These are phyloP conservation scores for Pseudogymnoascus sp. DNA, from an alignment of 2,329 filamentous ascomycete species.

Conservation along the genomic window DNA sequence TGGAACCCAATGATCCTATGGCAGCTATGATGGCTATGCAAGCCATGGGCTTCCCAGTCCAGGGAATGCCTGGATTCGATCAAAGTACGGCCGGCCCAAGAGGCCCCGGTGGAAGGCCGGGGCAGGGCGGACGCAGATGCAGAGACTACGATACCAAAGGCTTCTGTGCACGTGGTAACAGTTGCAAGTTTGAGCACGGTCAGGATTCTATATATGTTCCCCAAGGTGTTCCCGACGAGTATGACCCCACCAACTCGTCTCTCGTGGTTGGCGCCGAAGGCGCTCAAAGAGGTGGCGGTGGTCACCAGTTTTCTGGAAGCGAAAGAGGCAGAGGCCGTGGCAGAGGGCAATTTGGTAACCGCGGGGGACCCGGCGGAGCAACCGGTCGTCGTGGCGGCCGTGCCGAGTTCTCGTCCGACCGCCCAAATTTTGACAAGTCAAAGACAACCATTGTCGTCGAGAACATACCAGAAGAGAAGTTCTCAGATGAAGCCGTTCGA, in stretches of 20 bases:
- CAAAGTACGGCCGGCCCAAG: conserved; percentile 20
- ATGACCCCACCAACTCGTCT: conserved; percentile 50
- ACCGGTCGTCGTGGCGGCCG: conserved; percentile 23
- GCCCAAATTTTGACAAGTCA: conserved; percentile 52
- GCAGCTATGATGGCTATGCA: conserved; percentile 56
- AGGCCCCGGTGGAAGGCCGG: conserved; percentile 14
- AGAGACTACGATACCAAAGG: conserved; percentile 67
- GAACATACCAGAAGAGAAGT: conserved; percentile 65
- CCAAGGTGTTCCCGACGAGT: conserved; percentile 38
- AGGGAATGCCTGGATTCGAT: conserved; percentile 34
- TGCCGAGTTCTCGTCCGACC: conserved; percentile 56
- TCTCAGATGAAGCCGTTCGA: conserved; percentile 56
- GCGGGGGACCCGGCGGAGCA: conserved; percentile 17
- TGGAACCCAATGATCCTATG: conserved; percentile 55
- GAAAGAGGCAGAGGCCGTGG: conserved; percentile 29
- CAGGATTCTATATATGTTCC: conserved; percentile 40
- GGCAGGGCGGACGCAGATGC: conserved; percentile 38
- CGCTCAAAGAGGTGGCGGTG: conserved; percentile 17
- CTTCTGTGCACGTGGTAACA: conserved; percentile 59
- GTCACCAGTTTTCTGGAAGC: conserved; percentile 15
- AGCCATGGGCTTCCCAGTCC: conserved; percentile 44
- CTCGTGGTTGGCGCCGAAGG: conserved; percentile 28
- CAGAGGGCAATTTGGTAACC: conserved; percentile 27
- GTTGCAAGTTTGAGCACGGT: conserved; percentile 64
- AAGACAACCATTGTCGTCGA: conserved; percentile 68